phyloP scores from a whole-genome alignment of 805 yeast species.

The Yarrowia keelungensis region DNA sequence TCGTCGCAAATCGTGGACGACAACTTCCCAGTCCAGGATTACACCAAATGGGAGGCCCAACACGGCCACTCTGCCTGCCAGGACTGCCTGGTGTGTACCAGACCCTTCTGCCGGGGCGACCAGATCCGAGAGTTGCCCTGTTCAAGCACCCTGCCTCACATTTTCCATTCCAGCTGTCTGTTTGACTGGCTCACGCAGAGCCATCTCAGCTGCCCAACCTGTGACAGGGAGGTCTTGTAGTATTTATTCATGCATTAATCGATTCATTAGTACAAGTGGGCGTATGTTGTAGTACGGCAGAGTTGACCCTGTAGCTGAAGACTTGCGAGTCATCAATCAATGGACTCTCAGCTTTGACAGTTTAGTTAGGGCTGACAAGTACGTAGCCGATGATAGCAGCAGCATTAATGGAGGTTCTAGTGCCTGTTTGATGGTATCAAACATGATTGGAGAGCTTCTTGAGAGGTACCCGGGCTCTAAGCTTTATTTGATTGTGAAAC shows the following conservation, averaged over 20 bases:
- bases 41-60: constrained; percentile 3
- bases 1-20: constrained; percentile 21
- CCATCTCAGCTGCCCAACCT: constrained; percentile 3
- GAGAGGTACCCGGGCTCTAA: no score
- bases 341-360: no score
- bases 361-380: no score
- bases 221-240: background rate
- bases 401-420: no score
- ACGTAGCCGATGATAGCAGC: no score
- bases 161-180: constrained; percentile 12
- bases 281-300: no score
- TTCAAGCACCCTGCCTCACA: constrained; percentile 3
- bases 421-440: no score
- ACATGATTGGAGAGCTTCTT: no score
- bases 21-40: constrained; percentile 18
- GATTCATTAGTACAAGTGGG: no score
- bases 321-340: no score
- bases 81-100: constrained; percentile 12
- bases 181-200: constrained; percentile 14
- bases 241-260: background rate
- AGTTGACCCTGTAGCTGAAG: no score
- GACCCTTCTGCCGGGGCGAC: constrained; percentile 6
- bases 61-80: constrained; percentile 9
- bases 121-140: constrained; percentile 24
- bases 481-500: no score